Evolutionary conservation across 2,329 filamentous ascomycete genomes (phyloP), one percentile per base, ranked within the genome.

Genomic region (Capronia epimyces): DNA sequence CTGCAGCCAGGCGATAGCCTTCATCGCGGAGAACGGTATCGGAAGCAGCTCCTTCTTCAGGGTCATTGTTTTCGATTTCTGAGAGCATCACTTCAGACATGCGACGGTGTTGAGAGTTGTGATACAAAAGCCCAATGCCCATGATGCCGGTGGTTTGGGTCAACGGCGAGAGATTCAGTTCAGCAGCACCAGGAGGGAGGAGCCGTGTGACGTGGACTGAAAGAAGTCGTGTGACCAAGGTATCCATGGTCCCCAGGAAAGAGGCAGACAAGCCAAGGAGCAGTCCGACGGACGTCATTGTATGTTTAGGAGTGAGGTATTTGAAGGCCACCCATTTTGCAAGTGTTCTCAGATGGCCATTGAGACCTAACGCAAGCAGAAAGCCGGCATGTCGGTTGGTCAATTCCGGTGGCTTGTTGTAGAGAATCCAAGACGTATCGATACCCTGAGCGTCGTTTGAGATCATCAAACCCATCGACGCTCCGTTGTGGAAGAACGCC

Each of bases 1-100:
- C 94, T 15, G 94, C 90, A 7, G 93, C 90, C 29, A 98, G 77
- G 34, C 94, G 83, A 67, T 98, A 98, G n/a, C 90, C 90, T 71
- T 98, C 93, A 64, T 94, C 91, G 20, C 91, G 83, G 43, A 97
- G 71, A 18, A 83, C 83, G 62, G 95, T 88, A 50, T 90, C 86
- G 6, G 77, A 74, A 46, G 74, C 69, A 21, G 76, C 75, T 3
- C 75, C 74, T 53, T 96, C 90, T 46, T 91, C 86, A 31, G 87
- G 79, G 21, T 93, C 89, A 45, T 89, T 78, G 56, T 90, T 86
- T 66, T 96, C 89, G 54, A 98, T 93, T 66, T 98, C 93, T 0
- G 91, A 97, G 44, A 98, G 81, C 89, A 98, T 96, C 15, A 97
- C 89, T 67, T 98, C 93, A 65, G 89, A 97, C 93, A 98, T 98